phyloP scores from a whole-genome alignment of 2,329 filamentous ascomycete genomes.

The Penicillium sp. region DNA sequence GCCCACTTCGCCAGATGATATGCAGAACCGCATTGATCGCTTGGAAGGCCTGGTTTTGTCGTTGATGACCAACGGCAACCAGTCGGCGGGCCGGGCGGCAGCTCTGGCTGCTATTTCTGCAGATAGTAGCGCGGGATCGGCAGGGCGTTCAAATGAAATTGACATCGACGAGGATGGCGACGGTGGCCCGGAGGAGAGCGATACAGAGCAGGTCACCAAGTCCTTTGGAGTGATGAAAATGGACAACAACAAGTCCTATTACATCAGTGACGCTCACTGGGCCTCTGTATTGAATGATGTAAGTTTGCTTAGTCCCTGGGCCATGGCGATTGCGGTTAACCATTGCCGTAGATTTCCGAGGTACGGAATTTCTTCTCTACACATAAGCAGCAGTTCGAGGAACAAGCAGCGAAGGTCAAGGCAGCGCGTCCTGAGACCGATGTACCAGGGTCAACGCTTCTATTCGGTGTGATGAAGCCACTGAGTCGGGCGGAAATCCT shows the following conservation, averaged over 20 bases:
- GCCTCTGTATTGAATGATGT: conserved; percentile 68
- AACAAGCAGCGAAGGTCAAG: conserved; percentile 70
- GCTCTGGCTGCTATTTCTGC: conserved; percentile 55
- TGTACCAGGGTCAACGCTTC: conserved; percentile 64
- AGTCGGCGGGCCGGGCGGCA: conserved; percentile 54
- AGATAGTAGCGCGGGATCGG: conserved; percentile 38
- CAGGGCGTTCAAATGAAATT: conserved; percentile 33
- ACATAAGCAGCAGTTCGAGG: conserved; percentile 85
- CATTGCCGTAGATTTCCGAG: conserved; percentile 64
- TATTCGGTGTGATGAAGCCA: conserved; percentile 67
- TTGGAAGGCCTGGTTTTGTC: conserved; percentile 87
- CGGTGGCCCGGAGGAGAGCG: conserved; percentile 58
- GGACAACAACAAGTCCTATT: conserved; percentile 71
- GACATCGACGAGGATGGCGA: conserved; percentile 53
- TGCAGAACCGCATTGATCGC: conserved; percentile 97
- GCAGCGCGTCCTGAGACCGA: conserved; percentile 56
- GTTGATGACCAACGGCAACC: conserved; percentile 83
- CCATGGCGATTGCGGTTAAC: neutral
- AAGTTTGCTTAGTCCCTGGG: conserved; percentile 20
- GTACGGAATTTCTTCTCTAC: conserved; percentile 83
- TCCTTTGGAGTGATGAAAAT: conserved; percentile 80
- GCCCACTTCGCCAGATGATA: conserved; percentile 74
- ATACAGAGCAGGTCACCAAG: conserved; percentile 64
- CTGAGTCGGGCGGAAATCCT: conserved; percentile 72
- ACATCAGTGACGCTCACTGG: conserved; percentile 80